Evolutionary conservation across 1,284 basidiomycete species (phyloP).

Genomic region (Porogramme epimiltina): DNA sequence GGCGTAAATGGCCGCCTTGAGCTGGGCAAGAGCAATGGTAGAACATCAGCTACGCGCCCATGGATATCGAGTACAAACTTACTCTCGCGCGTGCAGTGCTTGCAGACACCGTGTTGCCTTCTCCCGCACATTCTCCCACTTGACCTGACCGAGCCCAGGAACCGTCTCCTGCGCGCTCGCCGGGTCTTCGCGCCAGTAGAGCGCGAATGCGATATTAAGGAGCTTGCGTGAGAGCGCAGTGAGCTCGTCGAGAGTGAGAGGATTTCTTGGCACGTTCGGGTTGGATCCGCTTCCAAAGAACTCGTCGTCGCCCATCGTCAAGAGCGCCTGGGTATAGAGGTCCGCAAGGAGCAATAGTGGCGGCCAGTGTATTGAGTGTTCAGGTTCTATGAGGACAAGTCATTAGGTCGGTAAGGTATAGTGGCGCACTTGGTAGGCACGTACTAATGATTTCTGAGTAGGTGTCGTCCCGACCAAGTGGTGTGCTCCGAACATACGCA

Average conservation of each 20-base stretch:
- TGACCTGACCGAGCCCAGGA: slow-evolving; percentile 45
- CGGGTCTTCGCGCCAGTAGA: slow-evolving; percentile 77
- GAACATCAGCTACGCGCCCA: slow-evolving; percentile 1
- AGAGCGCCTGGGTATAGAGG: slow-evolving; percentile 82
- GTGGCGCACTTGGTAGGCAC: slow-evolving; percentile 20
- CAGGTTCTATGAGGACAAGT: slow-evolving; percentile 40
- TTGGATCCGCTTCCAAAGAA: slow-evolving; percentile 79
- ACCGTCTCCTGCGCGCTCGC: slow-evolving; percentile 42
- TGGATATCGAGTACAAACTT: slow-evolving; percentile 39
- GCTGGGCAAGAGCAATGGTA: slow-evolving; percentile 40
- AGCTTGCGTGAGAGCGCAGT: slow-evolving; percentile 67
- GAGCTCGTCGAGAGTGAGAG: slow-evolving; percentile 85
- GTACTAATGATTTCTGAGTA: slow-evolving; percentile 43
- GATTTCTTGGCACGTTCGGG: slow-evolving; percentile 53
- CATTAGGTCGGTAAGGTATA: not conserved
- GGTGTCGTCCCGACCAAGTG: slow-evolving; percentile 54
- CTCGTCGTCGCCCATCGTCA: slow-evolving; percentile 96
- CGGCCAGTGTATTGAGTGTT: slow-evolving; percentile 53
- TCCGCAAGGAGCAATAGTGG: slow-evolving; percentile 82
- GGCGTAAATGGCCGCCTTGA: slow-evolving; percentile 83
- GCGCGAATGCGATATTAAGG: slow-evolving; percentile 76
- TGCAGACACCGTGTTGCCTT: slow-evolving; percentile 77
- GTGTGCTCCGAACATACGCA: slow-evolving; percentile 61
- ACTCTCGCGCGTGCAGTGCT: slow-evolving; percentile 88
- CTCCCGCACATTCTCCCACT: slow-evolving; percentile 67